Evolutionary conservation across 306 rosid species (phyloP), one percentile per base, ranked within the genome.

Genomic region (Begonia masoniana): DNA sequence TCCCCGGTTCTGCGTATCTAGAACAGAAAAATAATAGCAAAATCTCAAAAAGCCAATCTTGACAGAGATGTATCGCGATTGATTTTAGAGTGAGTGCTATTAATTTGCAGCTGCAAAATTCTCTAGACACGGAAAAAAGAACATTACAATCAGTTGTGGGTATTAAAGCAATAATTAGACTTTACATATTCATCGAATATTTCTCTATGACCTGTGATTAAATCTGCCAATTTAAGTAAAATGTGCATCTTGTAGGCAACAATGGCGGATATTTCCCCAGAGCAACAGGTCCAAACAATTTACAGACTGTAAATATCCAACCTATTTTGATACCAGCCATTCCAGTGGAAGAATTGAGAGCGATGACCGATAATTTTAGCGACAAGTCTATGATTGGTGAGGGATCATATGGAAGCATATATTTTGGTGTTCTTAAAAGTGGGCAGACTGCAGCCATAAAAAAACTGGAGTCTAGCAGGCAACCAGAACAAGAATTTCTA

Each of bases 341-440:
- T 59, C 59, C 94, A 50, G 67, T 76, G 13, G 88, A 87, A 35
- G 96, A 82, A 59, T 50, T 87, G 65, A 87, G 62, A 68, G 73
- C 76, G 43, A 48, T 80, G 54, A 82, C 96, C 2, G 88, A 78
- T 69, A 80, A 70, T 70, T 87, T 82, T 72, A 80, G 84, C 35
- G 17, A 73, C n/a, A 80, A 78, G 52, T 61, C 67, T 56, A 75
- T 80, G 67, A 68, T 87, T 35, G 88, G 94, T 2, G 96, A 87
- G 75, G 96, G 96, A 54, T 78, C 96, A 5, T 87, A 80, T 54
- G 94, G 96, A 52, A 80, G 70, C 74, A 93, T 82, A 39, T 87
- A 80, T 59, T 58, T 51, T n/a, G 88, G 75, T 10, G 59, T 58
- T 61, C 61, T 87, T 53, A 65, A 56, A 59, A 66, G 68, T 54